These are phyloP conservation scores for Quercus tomentella DNA, from an alignment of 331 rosid genomes.

Conservation along the genomic window DNA sequence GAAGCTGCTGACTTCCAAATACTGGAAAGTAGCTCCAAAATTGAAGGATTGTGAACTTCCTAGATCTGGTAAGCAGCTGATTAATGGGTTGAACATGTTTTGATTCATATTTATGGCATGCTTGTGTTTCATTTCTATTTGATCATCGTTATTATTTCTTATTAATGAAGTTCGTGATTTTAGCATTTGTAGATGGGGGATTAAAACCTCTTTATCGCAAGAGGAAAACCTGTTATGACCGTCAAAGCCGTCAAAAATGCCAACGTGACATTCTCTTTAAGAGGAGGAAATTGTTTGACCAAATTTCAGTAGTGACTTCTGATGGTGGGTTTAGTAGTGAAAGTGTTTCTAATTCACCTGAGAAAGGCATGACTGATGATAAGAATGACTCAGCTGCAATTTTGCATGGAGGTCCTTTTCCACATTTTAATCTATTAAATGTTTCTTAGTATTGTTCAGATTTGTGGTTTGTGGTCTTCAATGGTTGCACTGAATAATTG, in stretches of 20 bases:
- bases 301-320: slow-evolving; percentile 48
- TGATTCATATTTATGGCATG: background rate
- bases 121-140: background rate
- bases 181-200: slow-evolving; percentile 43
- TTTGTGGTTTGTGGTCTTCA: slow-evolving; percentile 1
- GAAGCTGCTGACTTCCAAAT: slow-evolving; percentile 58
- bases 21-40: slow-evolving; percentile 84
- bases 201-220: slow-evolving; percentile 36
- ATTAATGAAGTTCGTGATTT: background rate
- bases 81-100: slow-evolving; percentile 5
- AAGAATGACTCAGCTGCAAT: slow-evolving; percentile 38
- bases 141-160: background rate
- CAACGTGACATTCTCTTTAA: slow-evolving; percentile 45
- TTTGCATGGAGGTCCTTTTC: slow-evolving; percentile 25
- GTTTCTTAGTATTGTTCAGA: background rate
- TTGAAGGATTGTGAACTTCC: slow-evolving; percentile 66
- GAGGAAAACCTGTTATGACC: slow-evolving; percentile 55
- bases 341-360: slow-evolving; percentile 67
- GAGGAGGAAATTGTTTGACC: slow-evolving; percentile 62
- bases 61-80: slow-evolving; percentile 56
- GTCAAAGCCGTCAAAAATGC: slow-evolving; percentile 52
- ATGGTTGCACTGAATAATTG: slow-evolving; percentile 1
- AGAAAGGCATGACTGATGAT: slow-evolving; percentile 37
- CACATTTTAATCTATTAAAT: background rate
- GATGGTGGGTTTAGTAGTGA: slow-evolving; percentile 82